A percentile compares a stretch with the other conserved stretches of the same genome.
Evolutionary conservation across 768 basidiomycete species (phyloP).

Genomic region (Phaffia tasmanica): DNA sequence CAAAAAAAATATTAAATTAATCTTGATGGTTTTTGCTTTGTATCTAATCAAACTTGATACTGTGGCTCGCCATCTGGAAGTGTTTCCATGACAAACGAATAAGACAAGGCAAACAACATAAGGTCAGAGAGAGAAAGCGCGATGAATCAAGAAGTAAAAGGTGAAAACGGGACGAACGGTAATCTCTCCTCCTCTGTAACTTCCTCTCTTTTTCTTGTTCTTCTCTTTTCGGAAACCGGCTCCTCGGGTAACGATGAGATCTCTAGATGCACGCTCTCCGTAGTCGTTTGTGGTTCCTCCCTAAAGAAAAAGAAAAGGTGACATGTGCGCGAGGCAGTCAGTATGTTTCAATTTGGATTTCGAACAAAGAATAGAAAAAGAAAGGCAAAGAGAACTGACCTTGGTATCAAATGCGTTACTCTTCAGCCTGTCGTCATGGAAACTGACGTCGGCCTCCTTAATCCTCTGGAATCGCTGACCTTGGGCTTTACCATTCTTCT

Average conservation of each 20-base stretch:
- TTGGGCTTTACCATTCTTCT: constrained; percentile 3
- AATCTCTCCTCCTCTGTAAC: constrained; percentile 88
- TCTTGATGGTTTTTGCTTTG: too few species aligned
- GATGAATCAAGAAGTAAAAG: background rate
- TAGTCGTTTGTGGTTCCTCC: constrained; percentile 65
- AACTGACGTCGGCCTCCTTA: constrained; percentile 52
- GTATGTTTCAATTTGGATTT: background rate
- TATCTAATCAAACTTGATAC: constrained; percentile 19
- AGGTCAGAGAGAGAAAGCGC: background rate
- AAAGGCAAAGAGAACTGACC: constrained; percentile 42
- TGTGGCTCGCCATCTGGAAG: constrained; percentile 22
- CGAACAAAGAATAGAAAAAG: background rate
- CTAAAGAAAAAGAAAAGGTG: background rate
- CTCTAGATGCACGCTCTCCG: constrained; percentile 68
- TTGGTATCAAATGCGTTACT: constrained; percentile 74
- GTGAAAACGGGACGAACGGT: constrained; percentile 49
- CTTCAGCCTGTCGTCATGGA: constrained; percentile 44
- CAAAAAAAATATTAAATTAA: too few species aligned
- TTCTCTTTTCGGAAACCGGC: constrained; percentile 97
- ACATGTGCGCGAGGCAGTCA: background rate
- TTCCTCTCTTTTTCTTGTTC: constrained; percentile 97
- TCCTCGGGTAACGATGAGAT: constrained; percentile 85
- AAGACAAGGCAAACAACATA: background rate
- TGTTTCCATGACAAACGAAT: background rate
- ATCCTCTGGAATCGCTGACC: constrained; percentile 55